Evolutionary conservation across 2,329 filamentous ascomycete genomes (phyloP).

Genomic region (Grosmannia penicillata): DNA sequence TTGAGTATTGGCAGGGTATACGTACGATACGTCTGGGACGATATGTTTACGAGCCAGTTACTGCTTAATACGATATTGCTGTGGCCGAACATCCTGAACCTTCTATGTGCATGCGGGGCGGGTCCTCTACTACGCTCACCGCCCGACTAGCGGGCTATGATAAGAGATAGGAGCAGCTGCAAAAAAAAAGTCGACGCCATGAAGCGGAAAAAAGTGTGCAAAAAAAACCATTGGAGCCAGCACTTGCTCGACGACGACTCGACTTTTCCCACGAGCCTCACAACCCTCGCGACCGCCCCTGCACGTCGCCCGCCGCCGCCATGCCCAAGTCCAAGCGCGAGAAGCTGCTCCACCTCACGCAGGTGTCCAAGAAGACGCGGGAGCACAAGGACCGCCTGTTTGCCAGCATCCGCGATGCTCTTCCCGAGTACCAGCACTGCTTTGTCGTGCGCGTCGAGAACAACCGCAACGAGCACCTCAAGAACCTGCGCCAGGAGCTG

Average conservation of each 20-base stretch:
- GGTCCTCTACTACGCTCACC: no score
- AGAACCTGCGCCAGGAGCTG: constrained; percentile 75
- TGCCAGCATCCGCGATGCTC: constrained; percentile 70
- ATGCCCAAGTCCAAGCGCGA: constrained; percentile 98
- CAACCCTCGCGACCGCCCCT: not conserved
- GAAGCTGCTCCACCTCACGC: constrained; percentile 77
- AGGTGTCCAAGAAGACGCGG: constrained; percentile 82
- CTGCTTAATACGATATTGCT: no score
- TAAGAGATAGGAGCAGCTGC: not conserved
- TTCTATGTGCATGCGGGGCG: not conserved
- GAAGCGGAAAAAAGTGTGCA: not conserved
- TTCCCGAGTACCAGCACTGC: constrained; percentile 77
- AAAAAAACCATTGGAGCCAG: not conserved
- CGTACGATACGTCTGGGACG: no score
- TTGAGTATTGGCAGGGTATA: no score
- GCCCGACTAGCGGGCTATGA: constrained; percentile 12
- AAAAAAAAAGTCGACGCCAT: not conserved
- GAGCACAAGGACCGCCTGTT: constrained; percentile 87
- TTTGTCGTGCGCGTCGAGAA: constrained; percentile 92
- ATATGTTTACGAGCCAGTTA: not conserved
- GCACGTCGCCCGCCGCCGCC: constrained; percentile 12
- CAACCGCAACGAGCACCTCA: constrained; percentile 95
- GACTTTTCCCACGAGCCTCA: not conserved
- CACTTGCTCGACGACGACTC: not conserved
- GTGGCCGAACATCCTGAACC: no score